phyloP scores from a whole-genome alignment of 768 basidiomycete genomes.

The Chalciporus pseudorubinellus region DNA sequence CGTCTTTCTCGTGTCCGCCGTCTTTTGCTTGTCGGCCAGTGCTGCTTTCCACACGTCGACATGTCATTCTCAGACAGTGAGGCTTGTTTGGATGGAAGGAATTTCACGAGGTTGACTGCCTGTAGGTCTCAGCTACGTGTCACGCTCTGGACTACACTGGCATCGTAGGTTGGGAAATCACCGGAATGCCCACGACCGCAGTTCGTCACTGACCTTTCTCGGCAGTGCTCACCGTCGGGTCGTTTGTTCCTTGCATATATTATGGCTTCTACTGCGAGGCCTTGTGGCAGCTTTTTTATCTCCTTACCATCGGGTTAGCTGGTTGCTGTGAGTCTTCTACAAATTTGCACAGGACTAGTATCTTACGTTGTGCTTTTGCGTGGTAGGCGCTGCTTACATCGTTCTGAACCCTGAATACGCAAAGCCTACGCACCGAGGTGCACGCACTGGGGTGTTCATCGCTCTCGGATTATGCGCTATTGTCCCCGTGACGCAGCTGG shows the following conservation, averaged over 20 bases:
- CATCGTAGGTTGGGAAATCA: conserved; percentile 53
- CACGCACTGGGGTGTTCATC: conserved; percentile 78
- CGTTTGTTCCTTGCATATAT: conserved; percentile 72
- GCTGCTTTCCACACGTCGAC: conserved; percentile 69
- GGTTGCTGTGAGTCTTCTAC: conserved; percentile 53
- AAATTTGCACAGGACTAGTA: neutral
- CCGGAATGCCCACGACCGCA: conserved; percentile 1
- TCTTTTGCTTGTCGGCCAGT: conserved; percentile 71
- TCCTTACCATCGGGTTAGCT: conserved; percentile 47
- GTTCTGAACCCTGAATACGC: conserved; percentile 78
- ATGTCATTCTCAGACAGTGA: conserved; percentile 71
- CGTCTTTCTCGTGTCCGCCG: conserved; percentile 67
- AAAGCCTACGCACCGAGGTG: conserved; percentile 69
- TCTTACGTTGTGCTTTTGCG: conserved; percentile 1
- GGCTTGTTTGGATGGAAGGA: conserved; percentile 11
- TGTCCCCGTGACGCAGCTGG: conserved; percentile 65
- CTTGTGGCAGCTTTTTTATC: conserved; percentile 51
- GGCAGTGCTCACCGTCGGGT: conserved; percentile 68
- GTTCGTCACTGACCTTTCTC: conserved; percentile 6
- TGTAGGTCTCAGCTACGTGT: conserved; percentile 56
- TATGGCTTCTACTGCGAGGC: conserved; percentile 76
- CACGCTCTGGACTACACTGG: conserved; percentile 77
- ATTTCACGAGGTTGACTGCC: neutral
- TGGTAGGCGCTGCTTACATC: conserved; percentile 63
- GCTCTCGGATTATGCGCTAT: conserved; percentile 69